Conservation (phyloP, 768 basidiomycete species). For the Tylopilus balloui region DNA sequence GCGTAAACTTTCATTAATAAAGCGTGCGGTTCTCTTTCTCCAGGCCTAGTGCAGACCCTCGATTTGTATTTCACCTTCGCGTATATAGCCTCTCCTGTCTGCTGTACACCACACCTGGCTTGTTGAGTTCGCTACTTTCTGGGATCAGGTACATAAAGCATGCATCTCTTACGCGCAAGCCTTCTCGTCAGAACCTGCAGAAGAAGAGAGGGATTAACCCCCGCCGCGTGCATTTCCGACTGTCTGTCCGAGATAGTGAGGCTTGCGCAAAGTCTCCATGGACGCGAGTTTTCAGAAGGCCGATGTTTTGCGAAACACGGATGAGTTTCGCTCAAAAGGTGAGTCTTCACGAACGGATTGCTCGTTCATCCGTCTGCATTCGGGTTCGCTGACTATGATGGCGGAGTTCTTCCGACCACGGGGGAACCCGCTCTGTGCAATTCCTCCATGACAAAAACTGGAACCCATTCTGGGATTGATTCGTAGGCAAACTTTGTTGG, state of each 20-base stretch:
- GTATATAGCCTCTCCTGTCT: slow-evolving; percentile 44
- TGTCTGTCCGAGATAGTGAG: slow-evolving; percentile 43
- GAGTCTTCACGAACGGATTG: slow-evolving; percentile 19
- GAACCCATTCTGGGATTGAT: slow-evolving; percentile 43
- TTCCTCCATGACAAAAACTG: slow-evolving; percentile 12
- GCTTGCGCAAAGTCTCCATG: slow-evolving; percentile 36
- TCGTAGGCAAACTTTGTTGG: slow-evolving; percentile 38
- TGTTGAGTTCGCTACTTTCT: slow-evolving; percentile 52
- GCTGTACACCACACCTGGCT: slow-evolving; percentile 44
- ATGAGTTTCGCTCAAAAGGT: slow-evolving; percentile 63
- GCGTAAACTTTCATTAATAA: slow-evolving; percentile 51
- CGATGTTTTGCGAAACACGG: slow-evolving; percentile 69
- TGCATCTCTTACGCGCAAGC: slow-evolving; percentile 32
- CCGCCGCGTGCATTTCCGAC: slow-evolving; percentile 37
- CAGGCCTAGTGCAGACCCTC: slow-evolving; percentile 9
- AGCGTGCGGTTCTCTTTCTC: slow-evolving; percentile 29
- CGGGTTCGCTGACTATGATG: background rate
- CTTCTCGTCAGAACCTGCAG: slow-evolving; percentile 10
- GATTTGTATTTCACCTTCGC: slow-evolving; percentile 36
- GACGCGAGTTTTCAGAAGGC: slow-evolving; percentile 42
- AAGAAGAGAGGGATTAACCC: slow-evolving; percentile 26
- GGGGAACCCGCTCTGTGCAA: slow-evolving; percentile 1
- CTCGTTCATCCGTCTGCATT: background rate
- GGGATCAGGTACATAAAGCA: slow-evolving; percentile 63
- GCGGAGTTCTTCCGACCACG: slow-evolving; percentile 7